These are phyloP conservation scores for Gardenia jasminoides DNA, from an alignment of 257 asterid genomes.

Conservation along the genomic window DNA sequence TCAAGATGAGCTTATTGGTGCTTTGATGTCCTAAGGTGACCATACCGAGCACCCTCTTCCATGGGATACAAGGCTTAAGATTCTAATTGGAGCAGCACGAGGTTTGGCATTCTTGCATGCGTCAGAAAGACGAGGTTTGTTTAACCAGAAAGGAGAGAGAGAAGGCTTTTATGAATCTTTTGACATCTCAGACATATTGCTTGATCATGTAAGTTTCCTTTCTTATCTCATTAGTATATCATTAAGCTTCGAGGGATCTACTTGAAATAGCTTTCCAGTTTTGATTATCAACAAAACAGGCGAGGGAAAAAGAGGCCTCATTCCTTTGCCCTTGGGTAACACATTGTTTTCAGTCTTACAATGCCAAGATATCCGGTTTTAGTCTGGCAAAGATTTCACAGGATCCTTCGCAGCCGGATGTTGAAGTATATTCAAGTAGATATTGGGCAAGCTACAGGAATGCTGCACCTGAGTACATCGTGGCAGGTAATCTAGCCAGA, in stretches of 20 bases:
- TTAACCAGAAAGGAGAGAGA: too few species aligned
- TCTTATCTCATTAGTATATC: not conserved
- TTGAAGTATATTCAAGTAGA: constrained; percentile 24
- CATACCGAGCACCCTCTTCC: constrained; percentile 68
- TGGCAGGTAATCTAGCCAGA: constrained; percentile 45
- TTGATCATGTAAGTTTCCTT: constrained; percentile 55
- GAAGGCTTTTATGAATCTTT: constrained; percentile 46
- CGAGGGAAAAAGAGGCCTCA: not conserved
- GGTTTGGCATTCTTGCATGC: constrained; percentile 72
- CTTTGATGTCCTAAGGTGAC: constrained; percentile 43
- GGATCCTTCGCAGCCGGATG: too few species aligned
- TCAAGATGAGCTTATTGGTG: not conserved
- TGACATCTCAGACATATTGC: constrained; percentile 78
- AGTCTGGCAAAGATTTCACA: constrained; percentile 51
- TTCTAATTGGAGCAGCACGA: constrained; percentile 61
- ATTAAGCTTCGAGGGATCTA: not conserved
- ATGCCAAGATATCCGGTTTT: constrained; percentile 67
- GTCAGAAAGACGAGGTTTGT: constrained; percentile 52
- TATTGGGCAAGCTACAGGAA: constrained; percentile 16
- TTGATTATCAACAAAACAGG: not conserved
- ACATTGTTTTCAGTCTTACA: constrained; percentile 42
- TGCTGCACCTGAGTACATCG: constrained; percentile 73
- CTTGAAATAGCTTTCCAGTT: too few species aligned
- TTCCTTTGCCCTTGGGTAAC: not conserved
- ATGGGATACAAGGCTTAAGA: constrained; percentile 66